Evolutionary conservation across 1,284 basidiomycete genomes (phyloP).

Genomic region (Dichomitus squalens): DNA sequence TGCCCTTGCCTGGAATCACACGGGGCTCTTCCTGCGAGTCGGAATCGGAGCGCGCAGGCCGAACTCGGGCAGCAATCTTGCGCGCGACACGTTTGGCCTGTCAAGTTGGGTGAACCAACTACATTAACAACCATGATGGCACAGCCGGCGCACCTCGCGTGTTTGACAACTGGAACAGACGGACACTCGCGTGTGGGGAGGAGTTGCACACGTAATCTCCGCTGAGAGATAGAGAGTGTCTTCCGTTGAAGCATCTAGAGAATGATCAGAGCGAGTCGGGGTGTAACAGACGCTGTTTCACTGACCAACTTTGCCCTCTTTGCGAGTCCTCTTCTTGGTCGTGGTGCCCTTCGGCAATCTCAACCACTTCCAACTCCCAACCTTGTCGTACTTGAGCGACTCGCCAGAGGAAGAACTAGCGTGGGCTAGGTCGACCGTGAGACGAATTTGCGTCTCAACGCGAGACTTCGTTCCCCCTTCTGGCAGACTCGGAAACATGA

Average conservation of each 20-base stretch:
- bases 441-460: conserved; percentile 90
- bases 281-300: conserved; percentile 1
- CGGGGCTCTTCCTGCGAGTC: conserved; percentile 61
- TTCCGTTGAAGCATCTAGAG: conserved; percentile 66
- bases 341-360: conserved; percentile 77
- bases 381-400: conserved; percentile 65
- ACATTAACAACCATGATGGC: conserved; percentile 7
- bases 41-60: conserved; percentile 78
- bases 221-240: conserved; percentile 73
- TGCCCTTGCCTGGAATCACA: conserved; percentile 44
- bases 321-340: conserved; percentile 81
- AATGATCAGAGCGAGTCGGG: conserved; percentile 24
- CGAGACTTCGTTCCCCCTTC: conserved; percentile 88
- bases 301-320: conserved; percentile 84
- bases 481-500: conserved; percentile 85
- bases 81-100: conserved; percentile 88
- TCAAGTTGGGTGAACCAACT: conserved; percentile 10
- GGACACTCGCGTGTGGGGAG: conserved; percentile 75
- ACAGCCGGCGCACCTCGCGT: conserved; percentile 65
- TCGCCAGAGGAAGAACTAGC: conserved; percentile 61
- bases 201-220: conserved; percentile 74
- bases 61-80: conserved; percentile 78
- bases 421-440: conserved; percentile 76
- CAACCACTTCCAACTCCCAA: conserved; percentile 86
- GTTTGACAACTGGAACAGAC: conserved; percentile 85